A percentile compares a stretch with the other conserved stretches of the same genome.
Conservation (phyloP, 1,139 yeast species). For the Suhomyces bolitotheri region DNA sequence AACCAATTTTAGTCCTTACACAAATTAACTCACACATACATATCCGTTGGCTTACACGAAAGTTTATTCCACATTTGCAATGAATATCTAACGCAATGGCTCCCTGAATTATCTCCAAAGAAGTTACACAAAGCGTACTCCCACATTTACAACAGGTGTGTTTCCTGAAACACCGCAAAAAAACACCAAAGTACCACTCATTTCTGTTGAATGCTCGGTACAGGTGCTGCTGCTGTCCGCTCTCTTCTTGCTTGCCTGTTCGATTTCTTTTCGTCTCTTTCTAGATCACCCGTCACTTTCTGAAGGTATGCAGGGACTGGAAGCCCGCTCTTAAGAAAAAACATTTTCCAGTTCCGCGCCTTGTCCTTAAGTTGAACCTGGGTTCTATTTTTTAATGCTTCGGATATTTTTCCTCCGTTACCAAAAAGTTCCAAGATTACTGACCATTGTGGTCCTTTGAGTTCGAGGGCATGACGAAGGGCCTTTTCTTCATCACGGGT, state of each 20-base stretch:
- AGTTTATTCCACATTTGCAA: no score
- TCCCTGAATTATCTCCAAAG: no score
- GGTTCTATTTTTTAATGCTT: constrained; percentile 78
- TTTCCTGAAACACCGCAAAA: neutral
- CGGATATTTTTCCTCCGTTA: constrained; percentile 85
- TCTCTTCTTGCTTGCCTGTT: constrained; percentile 28
- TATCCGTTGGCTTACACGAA: no score
- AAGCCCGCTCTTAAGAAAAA: constrained; percentile 67
- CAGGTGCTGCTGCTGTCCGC: constrained; percentile 48
- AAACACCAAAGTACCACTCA: constrained; percentile 1
- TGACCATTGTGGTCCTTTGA: constrained; percentile 92
- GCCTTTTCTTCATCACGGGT: constrained; percentile 87
- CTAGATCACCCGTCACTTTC: constrained; percentile 86
- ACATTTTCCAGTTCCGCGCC: constrained; percentile 92
- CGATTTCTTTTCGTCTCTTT: constrained; percentile 46
- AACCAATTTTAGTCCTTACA: no score
- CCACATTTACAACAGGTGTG: constrained; percentile 1
- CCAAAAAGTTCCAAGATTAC: constrained; percentile 86
- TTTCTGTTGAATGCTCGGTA: constrained; percentile 20
- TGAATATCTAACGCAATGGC: no score
- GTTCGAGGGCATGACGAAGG: constrained; percentile 73
- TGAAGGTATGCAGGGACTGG: constrained; percentile 76
- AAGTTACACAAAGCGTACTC: constrained; percentile 1
- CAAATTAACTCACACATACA: no score
- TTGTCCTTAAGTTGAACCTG: constrained; percentile 94